These are phyloP conservation scores for Brettanomyces anomalus DNA, from an alignment of 805 yeast species.

Conservation along the genomic window DNA sequence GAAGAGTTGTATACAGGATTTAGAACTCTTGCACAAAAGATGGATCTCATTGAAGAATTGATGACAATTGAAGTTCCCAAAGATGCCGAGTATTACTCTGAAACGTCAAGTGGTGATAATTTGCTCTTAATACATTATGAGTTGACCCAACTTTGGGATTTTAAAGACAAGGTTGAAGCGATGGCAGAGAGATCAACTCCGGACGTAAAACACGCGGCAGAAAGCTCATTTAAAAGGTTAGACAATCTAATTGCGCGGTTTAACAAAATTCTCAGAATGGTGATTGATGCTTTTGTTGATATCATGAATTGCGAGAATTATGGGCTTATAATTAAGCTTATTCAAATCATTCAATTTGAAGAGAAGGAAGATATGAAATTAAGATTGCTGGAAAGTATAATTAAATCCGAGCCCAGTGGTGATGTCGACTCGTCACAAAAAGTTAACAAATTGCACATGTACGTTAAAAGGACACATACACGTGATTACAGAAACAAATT, in stretches of 20 bases:
- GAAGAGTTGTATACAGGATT: constrained; percentile 57
- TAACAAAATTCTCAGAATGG: constrained; percentile 51
- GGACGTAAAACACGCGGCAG: constrained; percentile 63
- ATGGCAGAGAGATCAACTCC: constrained; percentile 38
- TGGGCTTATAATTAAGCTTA: constrained; percentile 58
- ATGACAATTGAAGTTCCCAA: constrained; percentile 36
- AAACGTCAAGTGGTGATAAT: constrained; percentile 38
- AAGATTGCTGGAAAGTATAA: constrained; percentile 19
- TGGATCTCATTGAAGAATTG: constrained; percentile 41
- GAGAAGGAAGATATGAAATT: constrained; percentile 64
- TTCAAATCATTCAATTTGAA: constrained; percentile 75
- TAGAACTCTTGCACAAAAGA: constrained; percentile 40
- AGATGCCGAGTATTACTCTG: constrained; percentile 19
- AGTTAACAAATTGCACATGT: constrained; percentile 12
- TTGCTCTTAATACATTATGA: constrained; percentile 61
- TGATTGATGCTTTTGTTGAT: constrained; percentile 59
- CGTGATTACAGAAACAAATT: constrained; percentile 60
- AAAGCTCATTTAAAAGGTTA: constrained; percentile 44
- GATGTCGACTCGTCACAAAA: constrained; percentile 2
- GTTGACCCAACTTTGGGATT: constrained; percentile 64
- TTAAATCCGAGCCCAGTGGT: constrained; percentile 6
- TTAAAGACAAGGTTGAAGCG: constrained; percentile 63
- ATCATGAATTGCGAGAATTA: constrained; percentile 59
- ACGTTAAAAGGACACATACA: constrained; percentile 33
- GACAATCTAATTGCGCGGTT: constrained; percentile 45